Conservation (phyloP, 2,329 filamentous ascomycete genomes). For the Fusarium sarcochroum region DNA sequence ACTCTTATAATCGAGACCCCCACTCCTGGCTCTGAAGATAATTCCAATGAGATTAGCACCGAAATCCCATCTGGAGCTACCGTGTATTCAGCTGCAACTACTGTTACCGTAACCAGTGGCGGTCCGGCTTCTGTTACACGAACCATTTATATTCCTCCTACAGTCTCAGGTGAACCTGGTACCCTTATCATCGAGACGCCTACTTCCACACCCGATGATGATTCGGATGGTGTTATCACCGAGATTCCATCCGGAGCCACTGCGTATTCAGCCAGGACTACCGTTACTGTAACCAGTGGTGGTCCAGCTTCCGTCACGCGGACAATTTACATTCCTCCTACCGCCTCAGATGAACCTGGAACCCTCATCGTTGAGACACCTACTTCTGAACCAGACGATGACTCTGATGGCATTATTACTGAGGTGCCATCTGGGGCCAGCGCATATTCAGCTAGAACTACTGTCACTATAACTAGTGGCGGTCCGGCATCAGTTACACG, state of each 20-base stretch:
- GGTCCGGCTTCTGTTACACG: slow-evolving; percentile 1
- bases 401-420: not conserved
- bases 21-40: not conserved
- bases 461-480: slow-evolving; percentile 2
- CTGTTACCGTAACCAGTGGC: slow-evolving; percentile 1
- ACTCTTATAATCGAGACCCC: slow-evolving; percentile 21
- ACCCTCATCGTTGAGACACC: slow-evolving; percentile 15
- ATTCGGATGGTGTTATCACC: not conserved
- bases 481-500: slow-evolving; percentile 1
- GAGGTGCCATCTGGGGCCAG: rapidly evolving
- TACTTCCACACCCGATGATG: rapidly evolving
- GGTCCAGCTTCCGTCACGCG: slow-evolving; percentile 1
- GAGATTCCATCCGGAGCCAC: not conserved
- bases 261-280: not conserved
- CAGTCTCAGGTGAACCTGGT: not conserved
- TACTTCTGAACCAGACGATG: rapidly evolving
- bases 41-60: not conserved
- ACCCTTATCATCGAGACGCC: slow-evolving; percentile 14
- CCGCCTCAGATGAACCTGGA: not conserved
- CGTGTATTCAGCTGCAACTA: not conserved
- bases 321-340: not conserved
- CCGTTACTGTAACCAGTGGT: slow-evolving; percentile 4
- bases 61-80: not conserved
- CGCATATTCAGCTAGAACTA: not conserved
- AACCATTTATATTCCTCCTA: not conserved